Evolutionary conservation across 352 stramenopile species (phyloP).

Genomic region (Thalassiosira livingstoniorum): DNA sequence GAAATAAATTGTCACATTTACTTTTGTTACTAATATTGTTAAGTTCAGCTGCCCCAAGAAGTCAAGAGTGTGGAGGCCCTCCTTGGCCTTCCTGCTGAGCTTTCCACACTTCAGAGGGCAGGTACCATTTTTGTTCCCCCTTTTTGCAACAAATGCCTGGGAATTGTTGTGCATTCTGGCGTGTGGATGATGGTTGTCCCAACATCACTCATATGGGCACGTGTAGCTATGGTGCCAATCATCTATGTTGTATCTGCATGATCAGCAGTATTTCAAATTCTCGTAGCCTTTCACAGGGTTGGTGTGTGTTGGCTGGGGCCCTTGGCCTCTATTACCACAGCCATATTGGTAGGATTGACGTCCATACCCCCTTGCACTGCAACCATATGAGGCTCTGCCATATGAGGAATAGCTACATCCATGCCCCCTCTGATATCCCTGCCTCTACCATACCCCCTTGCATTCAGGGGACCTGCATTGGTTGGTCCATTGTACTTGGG

Average conservation of each 20-base stretch:
- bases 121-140: background rate
- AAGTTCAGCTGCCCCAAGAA: no score
- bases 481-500: background rate
- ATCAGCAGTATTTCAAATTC: background rate
- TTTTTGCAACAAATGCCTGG: background rate
- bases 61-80: background rate
- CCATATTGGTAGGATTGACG: background rate
- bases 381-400: background rate
- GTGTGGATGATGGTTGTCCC: background rate
- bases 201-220: conserved; percentile 44
- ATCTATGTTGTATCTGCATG: background rate
- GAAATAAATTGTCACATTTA: background rate
- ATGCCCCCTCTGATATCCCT: no score
- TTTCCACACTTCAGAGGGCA: no score
- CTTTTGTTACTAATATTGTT: background rate
- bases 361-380: background rate
- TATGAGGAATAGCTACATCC: no score
- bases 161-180: background rate
- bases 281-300: background rate
- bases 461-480: background rate
- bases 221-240: conserved; percentile 1
- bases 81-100: background rate
- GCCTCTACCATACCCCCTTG: background rate
- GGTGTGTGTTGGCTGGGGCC: background rate
- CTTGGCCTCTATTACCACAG: background rate